phyloP scores from a whole-genome alignment of 768 basidiomycete genomes.

The Amylocystis lapponica region DNA sequence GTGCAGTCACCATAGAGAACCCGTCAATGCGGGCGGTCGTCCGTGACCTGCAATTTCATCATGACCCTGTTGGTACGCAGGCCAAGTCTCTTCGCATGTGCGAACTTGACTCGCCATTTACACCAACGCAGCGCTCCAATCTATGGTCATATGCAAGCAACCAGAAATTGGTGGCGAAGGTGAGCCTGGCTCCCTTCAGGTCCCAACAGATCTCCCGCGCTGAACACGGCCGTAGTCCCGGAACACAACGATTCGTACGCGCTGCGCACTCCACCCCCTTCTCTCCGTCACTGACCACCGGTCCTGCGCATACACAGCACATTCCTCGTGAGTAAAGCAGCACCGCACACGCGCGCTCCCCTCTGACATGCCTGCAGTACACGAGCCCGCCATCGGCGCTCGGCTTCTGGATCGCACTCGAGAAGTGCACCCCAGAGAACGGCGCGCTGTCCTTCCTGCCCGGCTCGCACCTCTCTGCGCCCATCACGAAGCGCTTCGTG shows the following conservation, averaged over 20 bases:
- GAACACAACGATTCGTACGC: constrained; percentile 93
- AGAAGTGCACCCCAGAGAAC: constrained; percentile 76
- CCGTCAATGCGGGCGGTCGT: constrained; percentile 63
- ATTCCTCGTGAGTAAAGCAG: constrained; percentile 50
- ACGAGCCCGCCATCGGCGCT: constrained; percentile 88
- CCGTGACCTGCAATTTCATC: constrained; percentile 74
- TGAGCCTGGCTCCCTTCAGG: constrained; percentile 28
- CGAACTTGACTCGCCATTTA: background rate
- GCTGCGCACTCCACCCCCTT: background rate
- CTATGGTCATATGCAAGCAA: constrained; percentile 96
- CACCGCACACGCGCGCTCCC: background rate
- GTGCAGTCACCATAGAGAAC: constrained; percentile 76
- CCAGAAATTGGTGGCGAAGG: constrained; percentile 90
- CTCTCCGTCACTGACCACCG: background rate
- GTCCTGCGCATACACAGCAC: constrained; percentile 38
- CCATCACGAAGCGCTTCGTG: constrained; percentile 82
- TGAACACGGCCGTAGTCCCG: constrained; percentile 48
- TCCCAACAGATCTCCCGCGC: background rate
- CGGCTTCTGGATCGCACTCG: constrained; percentile 96
- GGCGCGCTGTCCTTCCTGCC: constrained; percentile 88
- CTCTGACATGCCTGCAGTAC: constrained; percentile 47
- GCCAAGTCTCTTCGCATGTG: too few species aligned
- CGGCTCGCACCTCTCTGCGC: constrained; percentile 75
- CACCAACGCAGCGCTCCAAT: constrained; percentile 61
- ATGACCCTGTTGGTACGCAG: constrained; percentile 70